A percentile compares a stretch with the other conserved stretches of the same genome.
Conservation (phyloP, 176 grass and related monocot species). For the Phyllostachys edulis region DNA sequence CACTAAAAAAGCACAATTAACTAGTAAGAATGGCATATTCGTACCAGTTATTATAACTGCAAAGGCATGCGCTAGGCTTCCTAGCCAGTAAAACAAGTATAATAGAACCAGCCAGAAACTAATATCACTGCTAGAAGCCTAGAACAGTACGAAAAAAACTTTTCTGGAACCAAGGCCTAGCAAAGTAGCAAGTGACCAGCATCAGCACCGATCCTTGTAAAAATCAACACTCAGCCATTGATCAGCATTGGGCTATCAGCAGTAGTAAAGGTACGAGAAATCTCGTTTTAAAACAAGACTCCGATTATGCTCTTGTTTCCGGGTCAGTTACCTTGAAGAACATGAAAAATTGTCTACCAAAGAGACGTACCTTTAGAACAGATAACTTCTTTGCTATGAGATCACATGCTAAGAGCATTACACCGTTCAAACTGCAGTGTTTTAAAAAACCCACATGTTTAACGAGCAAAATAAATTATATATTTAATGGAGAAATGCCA, state of each 20-base stretch:
- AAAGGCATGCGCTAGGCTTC: neutral
- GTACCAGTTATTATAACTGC: neutral
- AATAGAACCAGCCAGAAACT: neutral
- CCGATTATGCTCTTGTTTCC: neutral
- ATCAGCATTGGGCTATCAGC: neutral
- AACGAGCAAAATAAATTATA: conserved; percentile 15
- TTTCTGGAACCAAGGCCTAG: neutral
- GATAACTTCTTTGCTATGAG: conserved; percentile 56
- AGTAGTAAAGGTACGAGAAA: neutral
- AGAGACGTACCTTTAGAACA: conserved; percentile 59
- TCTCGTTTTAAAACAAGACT: conserved; percentile 23
- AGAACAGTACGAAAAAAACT: neutral
- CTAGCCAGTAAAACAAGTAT: conserved; percentile 1
- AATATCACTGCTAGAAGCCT: neutral
- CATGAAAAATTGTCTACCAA: neutral
- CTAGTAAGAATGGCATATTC: neutral
- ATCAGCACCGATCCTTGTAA: neutral
- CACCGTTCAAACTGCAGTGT: conserved; percentile 68
- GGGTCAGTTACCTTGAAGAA: neutral
- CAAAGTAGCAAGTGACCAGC: conserved; percentile 8
- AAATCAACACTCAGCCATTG: neutral
- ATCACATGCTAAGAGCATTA: conserved; percentile 73
- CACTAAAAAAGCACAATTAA: neutral
- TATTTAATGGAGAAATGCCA: conserved; percentile 17
- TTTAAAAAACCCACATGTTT: conserved; percentile 19